A percentile compares a stretch with the other conserved stretches of the same genome.
phyloP scores from a whole-genome alignment of 164 flowering plant species.

The Dillenia turbinata region DNA sequence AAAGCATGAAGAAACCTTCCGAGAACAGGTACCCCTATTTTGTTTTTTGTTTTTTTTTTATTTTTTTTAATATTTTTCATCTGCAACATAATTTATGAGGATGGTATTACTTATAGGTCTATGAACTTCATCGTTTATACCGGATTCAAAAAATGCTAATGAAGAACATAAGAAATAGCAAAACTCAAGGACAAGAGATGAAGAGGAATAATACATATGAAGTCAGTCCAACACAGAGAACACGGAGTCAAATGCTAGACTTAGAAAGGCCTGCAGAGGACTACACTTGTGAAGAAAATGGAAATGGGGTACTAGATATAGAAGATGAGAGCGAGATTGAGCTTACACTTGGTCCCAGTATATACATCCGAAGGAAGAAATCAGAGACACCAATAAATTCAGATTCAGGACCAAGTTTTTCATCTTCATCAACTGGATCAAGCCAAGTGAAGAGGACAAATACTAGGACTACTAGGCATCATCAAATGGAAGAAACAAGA shows the following conservation, averaged over 20 bases:
- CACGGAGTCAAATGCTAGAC: constrained; percentile 25
- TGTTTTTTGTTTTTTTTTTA: not conserved
- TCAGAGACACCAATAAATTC: constrained; percentile 26
- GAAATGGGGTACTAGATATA: constrained; percentile 18
- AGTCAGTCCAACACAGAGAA: constrained; percentile 8
- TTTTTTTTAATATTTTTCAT: not conserved
- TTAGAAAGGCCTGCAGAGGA: constrained; percentile 48
- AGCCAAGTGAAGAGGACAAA: constrained; percentile 31
- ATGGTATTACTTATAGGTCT: constrained; percentile 37
- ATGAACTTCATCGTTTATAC: constrained; percentile 82
- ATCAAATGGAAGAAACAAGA: constrained; percentile 6
- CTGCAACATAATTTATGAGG: not conserved
- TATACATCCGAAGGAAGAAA: constrained; percentile 26
- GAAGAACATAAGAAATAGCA: constrained; percentile 32
- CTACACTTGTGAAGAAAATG: constrained; percentile 19
- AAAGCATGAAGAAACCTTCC: constrained; percentile 78
- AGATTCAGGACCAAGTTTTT: constrained; percentile 47
- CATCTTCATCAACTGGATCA: constrained; percentile 58
- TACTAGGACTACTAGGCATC: not conserved
- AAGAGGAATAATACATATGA: constrained; percentile 8
- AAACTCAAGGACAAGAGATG: not conserved
- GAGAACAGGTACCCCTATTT: constrained; percentile 58
- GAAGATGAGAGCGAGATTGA: constrained; percentile 52
- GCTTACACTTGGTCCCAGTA: constrained; percentile 65
- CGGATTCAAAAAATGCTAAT: constrained; percentile 64